A percentile compares a stretch with the other conserved stretches of the same genome.
phyloP scores from a whole-genome alignment of 2,329 filamentous ascomycete species.

The Chrysosporium queenslandicum region DNA sequence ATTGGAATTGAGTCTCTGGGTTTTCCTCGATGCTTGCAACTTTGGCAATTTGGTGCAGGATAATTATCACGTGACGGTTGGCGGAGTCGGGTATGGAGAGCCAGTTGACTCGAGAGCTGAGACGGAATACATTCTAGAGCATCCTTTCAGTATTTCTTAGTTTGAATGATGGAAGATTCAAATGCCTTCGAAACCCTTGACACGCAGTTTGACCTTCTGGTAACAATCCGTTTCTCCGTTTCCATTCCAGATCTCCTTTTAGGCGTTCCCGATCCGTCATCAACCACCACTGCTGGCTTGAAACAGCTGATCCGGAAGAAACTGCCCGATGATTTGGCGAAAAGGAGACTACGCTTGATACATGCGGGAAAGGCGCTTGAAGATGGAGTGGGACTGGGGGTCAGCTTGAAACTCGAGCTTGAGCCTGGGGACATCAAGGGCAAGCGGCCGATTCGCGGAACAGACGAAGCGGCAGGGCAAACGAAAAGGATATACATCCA shows the following conservation, averaged over 20 bases:
- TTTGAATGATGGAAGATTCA: conserved; percentile 11
- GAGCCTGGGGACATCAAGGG: conserved; percentile 48
- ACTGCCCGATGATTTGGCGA: conserved; percentile 52
- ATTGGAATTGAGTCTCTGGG: no score
- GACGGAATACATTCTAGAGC: background rate
- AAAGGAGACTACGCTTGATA: conserved; percentile 74
- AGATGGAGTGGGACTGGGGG: conserved; percentile 58
- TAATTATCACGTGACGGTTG: background rate
- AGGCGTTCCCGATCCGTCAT: conserved; percentile 57
- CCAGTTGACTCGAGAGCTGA: no score
- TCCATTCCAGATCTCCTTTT: conserved; percentile 74
- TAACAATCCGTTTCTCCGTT: conserved; percentile 85
- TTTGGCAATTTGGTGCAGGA: background rate
- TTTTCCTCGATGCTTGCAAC: no score
- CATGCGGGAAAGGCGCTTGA: conserved; percentile 77
- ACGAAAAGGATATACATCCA: conserved; percentile 68
- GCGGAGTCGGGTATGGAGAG: no score
- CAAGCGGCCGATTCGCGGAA: conserved; percentile 43
- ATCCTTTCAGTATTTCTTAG: no score
- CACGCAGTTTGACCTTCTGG: conserved; percentile 43
- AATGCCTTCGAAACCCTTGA: conserved; percentile 19
- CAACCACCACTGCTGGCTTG: conserved; percentile 64
- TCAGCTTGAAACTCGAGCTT: conserved; percentile 43
- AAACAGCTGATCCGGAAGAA: conserved; percentile 71
- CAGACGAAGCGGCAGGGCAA: background rate